Conservation (phyloP, 2,329 filamentous ascomycete genomes). For the Bipolaris bicolor region DNA sequence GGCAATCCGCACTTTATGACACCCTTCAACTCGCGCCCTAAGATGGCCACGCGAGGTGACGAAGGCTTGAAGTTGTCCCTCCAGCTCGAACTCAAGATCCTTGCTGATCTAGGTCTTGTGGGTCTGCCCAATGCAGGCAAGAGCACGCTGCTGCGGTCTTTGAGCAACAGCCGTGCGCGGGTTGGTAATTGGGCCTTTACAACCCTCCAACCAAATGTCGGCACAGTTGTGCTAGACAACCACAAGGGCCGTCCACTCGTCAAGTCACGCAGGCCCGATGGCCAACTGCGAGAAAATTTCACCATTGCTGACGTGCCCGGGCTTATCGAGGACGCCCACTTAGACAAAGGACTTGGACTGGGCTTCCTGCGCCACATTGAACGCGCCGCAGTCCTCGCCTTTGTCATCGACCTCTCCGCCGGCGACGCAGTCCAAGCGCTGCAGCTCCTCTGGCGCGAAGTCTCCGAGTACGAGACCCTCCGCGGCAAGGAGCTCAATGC, state of each 20-base stretch:
- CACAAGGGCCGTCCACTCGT: constrained; percentile 74
- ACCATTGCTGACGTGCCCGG: constrained; percentile 96
- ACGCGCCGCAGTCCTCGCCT: constrained; percentile 88
- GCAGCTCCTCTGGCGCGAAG: constrained; percentile 85
- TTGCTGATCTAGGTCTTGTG: constrained; percentile 93
- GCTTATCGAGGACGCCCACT: constrained; percentile 87
- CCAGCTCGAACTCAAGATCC: constrained; percentile 89
- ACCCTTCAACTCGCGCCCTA: constrained; percentile 73
- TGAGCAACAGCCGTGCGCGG: constrained; percentile 87
- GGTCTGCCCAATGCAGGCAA: constrained; percentile 96
- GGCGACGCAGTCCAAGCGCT: constrained; percentile 81
- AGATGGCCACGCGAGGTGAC: constrained; percentile 89
- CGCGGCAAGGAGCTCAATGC: constrained; percentile 74
- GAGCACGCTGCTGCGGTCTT: constrained; percentile 83
- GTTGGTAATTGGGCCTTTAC: constrained; percentile 98
- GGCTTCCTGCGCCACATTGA: constrained; percentile 95
- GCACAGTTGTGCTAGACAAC: constrained; percentile 91
- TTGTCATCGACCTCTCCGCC: constrained; percentile 84
- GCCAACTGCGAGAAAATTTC: constrained; percentile 74
- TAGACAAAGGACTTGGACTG: constrained; percentile 88
- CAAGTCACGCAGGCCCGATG: constrained; percentile 53
- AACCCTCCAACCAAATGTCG: constrained; percentile 91
- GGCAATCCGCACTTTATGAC: constrained; percentile 94
- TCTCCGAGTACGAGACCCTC: constrained; percentile 83
- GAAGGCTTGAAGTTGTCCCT: constrained; percentile 77